These are phyloP conservation scores for Umbelopsis sp. DNA, from an alignment of 192 early-diverging fungal species.

Conservation along the genomic window DNA sequence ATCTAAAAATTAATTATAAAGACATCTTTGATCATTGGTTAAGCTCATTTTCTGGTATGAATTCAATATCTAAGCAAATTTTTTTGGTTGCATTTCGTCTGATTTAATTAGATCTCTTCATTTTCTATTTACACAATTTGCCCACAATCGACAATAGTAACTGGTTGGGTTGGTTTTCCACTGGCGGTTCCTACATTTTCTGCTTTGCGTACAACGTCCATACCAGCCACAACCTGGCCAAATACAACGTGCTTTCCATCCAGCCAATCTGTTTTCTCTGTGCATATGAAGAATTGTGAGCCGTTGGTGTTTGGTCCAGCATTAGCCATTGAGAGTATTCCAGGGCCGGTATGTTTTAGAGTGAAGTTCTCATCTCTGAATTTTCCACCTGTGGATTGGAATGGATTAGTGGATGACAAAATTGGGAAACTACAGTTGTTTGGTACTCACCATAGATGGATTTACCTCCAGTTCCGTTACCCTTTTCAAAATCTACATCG, in stretches of 20 bases:
- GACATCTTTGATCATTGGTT: background rate
- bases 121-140: slow-evolving; percentile 26
- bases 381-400: background rate
- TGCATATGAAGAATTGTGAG: slow-evolving; percentile 93
- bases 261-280: slow-evolving; percentile 77
- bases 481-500: slow-evolving; percentile 64
- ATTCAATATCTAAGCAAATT: background rate
- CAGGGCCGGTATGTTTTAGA: slow-evolving; percentile 64
- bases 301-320: slow-evolving; percentile 85
- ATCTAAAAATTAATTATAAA: background rate
- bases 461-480: slow-evolving; percentile 85
- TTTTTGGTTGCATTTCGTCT: background rate
- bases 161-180: slow-evolving; percentile 39
- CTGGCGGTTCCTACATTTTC: slow-evolving; percentile 32
- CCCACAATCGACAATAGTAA: slow-evolving; percentile 41
- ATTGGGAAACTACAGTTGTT: too few relatives aligned
- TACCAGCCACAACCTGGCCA: slow-evolving; percentile 63
- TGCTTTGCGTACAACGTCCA: slow-evolving; percentile 49
- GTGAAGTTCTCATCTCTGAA: slow-evolving; percentile 31
- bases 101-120: background rate
- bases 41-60: background rate
- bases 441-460: slow-evolving; percentile 51
- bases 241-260: slow-evolving; percentile 88
- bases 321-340: slow-evolving; percentile 94
- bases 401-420: slow-evolving; percentile 6